Evolutionary conservation across 192 early-diverging fungal species (phyloP), one percentile per base, ranked within the genome.

Genomic region (Coemansia sp.): DNA sequence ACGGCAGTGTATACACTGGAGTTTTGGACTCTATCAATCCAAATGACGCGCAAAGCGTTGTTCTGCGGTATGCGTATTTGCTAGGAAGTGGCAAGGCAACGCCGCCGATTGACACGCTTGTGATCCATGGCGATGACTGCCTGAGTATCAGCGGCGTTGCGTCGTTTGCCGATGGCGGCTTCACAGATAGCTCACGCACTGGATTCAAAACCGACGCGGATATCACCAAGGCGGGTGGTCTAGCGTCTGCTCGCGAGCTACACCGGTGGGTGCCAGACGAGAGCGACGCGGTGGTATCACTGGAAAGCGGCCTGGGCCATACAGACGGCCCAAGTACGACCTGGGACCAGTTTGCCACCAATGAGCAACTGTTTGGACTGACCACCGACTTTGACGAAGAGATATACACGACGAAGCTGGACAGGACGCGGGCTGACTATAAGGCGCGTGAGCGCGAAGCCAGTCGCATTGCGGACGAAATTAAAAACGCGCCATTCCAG

Each of bases 261-360:
- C 89, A 94, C 70, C 87, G 88, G 68, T 97, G 96, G 93, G 87
- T 87, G 0, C 92, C 94, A 37, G 90, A 90, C 50, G 90, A 85
- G 14, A 75, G 84, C 35, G 77, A 83, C n/a, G 37, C 39, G 10
- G 16, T 70, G 46, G 68, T 10, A 8, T 29, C 64, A 33, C 57
- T 81, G 35, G 77, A 69, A 9, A 68, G 63, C 51, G 73, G 64
- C 13, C 40, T 81, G 51, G 78, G 68, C 3, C 36, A 31, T 3
- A 35, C 37, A 3, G 34, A 64, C 0, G 66, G 33, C 7, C 45
- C 48, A 3, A 57, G 69, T 19, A 62, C 67, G 51, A 68, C 77
- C 19, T 99, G 98, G 98, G 95, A 99, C 78, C 98, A 99, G 76
- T 99, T 99, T 88, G 92, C 89, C 5, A 91, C 87, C 4, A 99